A percentile compares a stretch with the other conserved stretches of the same genome.
These are phyloP conservation scores for Omphalea diandra DNA, from an alignment of 441 rosid genomes.

Conservation along the genomic window DNA sequence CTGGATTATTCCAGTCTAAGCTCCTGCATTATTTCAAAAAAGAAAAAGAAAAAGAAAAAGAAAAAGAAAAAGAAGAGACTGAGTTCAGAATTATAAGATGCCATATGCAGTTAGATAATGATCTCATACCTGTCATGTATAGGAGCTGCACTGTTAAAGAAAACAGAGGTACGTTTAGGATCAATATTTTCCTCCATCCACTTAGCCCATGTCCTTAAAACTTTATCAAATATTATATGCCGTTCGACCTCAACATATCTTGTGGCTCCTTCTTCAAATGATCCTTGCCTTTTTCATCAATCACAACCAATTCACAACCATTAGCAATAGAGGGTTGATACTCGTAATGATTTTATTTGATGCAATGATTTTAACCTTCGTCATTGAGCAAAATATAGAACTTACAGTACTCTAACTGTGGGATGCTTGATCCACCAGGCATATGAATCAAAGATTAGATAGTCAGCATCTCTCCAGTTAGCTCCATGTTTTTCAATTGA, in stretches of 20 bases:
- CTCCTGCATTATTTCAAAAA: no score
- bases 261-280: conserved; percentile 67
- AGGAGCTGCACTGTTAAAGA: conserved; percentile 84
- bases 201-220: conserved; percentile 68
- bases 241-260: conserved; percentile 67
- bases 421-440: conserved; percentile 96
- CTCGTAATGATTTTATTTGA: no score
- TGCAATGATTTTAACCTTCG: no score
- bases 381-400: no score
- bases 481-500: conserved; percentile 70
- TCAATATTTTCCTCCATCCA: conserved; percentile 71
- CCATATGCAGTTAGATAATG: background rate
- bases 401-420: conserved; percentile 82
- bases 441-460: conserved; percentile 77
- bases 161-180: conserved; percentile 60
- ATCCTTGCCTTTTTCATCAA: conserved; percentile 72
- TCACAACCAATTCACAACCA: no score
- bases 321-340: no score
- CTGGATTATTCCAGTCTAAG: conserved; percentile 4
- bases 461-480: conserved; percentile 73
- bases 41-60: no score
- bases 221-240: conserved; percentile 58
- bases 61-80: no score
- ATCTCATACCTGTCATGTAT: conserved; percentile 65
- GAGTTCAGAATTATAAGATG: no score